Base-by-base conservation (phyloP, 1,284 basidiomycete species). In the Ganoderma boninense region DNA sequence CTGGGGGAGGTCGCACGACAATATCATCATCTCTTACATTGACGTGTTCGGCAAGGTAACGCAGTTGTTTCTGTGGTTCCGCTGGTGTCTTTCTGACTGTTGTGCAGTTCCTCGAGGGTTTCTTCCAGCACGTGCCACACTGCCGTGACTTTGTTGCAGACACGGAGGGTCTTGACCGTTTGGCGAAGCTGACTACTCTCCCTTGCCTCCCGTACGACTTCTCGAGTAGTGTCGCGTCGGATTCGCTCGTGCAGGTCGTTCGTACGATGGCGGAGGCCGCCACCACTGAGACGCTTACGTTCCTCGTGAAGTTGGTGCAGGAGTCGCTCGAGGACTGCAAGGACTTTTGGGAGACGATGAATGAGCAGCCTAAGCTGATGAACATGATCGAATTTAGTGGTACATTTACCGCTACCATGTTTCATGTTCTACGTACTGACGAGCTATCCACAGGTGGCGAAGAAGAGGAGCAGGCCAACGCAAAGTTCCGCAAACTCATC, bases 151-250 rank as follows among this genome's bases (percentile, higher is more conserved):
- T 99, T 80, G 90, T 99, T 73, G 82, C 85, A 23, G 87, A 88
- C 65, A 87, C 89, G 2, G 92, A 95, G 69, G 95, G 96, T 16
- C 85, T 99, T 20, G 87, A 91, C 56, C 87, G 88, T 67, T 83
- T 99, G 32, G 91, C 96, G 64, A 87, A 87, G 70, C 85, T 99
- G 38, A 94, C 96, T 64, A 88, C 89, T 43, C 84, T 97, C 40
- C 95, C 97, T 6, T 97, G 95, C 77, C 85, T 98, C 49, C 96
- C 98, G 0, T 95, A 95, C 75, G 94, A 97, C 79, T 98, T 96
- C 79, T 92, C 92, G 6, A 91, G 90, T 71, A 95, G 95, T 67
- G 87, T 91, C 67, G 91, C 92, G 20, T 95, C 91, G 65, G 95
- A 93, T 77, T 93, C 95, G 0, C 87, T 98, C 75, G 92, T 97